phyloP scores from a whole-genome alignment of 805 yeast species.

The Candida vartiovaarae region DNA sequence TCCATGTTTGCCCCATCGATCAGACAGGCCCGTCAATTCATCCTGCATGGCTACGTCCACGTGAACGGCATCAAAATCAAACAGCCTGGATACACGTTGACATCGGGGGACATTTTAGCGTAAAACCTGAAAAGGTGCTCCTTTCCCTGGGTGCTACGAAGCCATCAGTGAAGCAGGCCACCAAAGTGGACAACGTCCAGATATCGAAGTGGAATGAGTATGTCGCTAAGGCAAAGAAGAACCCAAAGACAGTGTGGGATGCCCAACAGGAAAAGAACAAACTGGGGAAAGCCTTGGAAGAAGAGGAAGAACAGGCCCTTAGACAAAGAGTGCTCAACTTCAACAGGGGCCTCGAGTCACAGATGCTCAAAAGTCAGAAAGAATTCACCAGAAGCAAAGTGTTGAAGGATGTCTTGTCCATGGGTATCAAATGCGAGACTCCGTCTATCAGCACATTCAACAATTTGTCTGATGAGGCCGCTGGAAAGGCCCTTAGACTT shows the following conservation, averaged over 20 bases:
- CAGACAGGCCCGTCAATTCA: constrained; percentile 89
- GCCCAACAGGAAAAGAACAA: constrained; percentile 32
- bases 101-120: constrained; percentile 86
- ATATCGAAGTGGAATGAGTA: constrained; percentile 69
- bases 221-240: constrained; percentile 45
- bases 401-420: constrained; percentile 9
- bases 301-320: constrained; percentile 15
- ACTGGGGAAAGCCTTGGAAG: constrained; percentile 17
- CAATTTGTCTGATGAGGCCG: constrained; percentile 12
- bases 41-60: constrained; percentile 69
- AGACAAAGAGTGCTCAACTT: constrained; percentile 10
- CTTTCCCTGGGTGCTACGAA: constrained; percentile 79
- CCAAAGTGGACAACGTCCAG: constrained; percentile 65
- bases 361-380: constrained; percentile 20
- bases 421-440: constrained; percentile 12
- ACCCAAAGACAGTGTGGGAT: constrained; percentile 37
- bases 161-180: constrained; percentile 65
- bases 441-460: constrained; percentile 10
- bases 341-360: constrained; percentile 12
- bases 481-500: constrained; percentile 20
- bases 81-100: constrained; percentile 72
- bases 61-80: constrained; percentile 79
- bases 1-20: constrained; percentile 89
- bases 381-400: constrained; percentile 16
- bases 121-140: constrained; percentile 78